Percentiles rank a stretch among this genome's conserved stretches.
Conservation (phyloP, 768 basidiomycete species). For the Tremella fuciformis region DNA sequence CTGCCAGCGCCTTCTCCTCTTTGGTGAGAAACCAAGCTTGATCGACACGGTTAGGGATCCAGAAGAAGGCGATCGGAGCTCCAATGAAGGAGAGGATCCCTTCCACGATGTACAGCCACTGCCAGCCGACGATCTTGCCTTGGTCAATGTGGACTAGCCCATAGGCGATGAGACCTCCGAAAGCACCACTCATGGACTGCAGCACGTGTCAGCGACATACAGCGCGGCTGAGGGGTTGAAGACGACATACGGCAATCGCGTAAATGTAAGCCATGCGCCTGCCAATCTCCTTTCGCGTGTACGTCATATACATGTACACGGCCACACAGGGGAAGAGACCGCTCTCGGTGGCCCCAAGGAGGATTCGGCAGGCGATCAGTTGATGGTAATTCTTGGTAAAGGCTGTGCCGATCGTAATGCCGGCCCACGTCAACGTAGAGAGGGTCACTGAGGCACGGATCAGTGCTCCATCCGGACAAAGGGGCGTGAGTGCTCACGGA, state of each 20-base stretch:
- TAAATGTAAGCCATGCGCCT: too few relatives aligned
- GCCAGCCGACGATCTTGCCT: neutral
- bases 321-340: neutral
- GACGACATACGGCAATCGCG: too few relatives aligned
- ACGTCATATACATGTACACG: neutral
- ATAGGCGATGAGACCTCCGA: constrained; percentile 11
- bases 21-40: neutral
- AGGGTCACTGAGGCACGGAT: constrained; percentile 14
- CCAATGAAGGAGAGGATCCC: neutral
- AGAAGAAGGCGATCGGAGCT: neutral
- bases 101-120: neutral
- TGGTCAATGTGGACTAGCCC: neutral
- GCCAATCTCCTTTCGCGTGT: neutral
- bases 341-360: constrained; percentile 22
- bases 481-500: constrained; percentile 7
- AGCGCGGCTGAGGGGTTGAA: too few relatives aligned
- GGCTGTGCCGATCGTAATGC: constrained; percentile 21
- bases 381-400: constrained; percentile 23
- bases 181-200: constrained; percentile 63
- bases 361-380: neutral
- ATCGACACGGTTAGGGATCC: neutral
- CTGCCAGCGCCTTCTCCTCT: constrained; percentile 1
- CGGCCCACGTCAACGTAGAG: constrained; percentile 14
- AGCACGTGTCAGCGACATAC: too few relatives aligned
- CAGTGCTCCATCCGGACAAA: neutral